Percentiles rank a stretch among this genome's conserved stretches.
Evolutionary conservation across 208 protist genomes (phyloP).

Genomic region (Lotmaria passim): DNA sequence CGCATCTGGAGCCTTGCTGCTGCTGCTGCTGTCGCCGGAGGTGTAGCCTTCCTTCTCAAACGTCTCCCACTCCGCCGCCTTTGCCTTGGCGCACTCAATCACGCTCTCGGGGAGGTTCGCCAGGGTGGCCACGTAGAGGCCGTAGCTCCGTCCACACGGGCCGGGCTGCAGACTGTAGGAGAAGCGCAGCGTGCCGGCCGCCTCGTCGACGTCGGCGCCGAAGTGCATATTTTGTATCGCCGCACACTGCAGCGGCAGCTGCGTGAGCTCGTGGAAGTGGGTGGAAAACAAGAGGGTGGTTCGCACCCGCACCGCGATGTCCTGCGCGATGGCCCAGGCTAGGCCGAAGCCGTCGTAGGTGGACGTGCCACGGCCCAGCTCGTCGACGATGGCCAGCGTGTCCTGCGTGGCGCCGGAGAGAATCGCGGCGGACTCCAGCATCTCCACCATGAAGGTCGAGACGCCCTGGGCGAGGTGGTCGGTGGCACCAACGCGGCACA

Average conservation of each 20-base stretch:
- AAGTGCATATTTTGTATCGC: conserved; percentile 85
- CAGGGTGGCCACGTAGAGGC: conserved; percentile 92
- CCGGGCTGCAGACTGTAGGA: conserved; percentile 87
- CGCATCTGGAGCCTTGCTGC: conserved; percentile 16
- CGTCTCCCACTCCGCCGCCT: conserved; percentile 86
- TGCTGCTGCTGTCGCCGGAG: neutral
- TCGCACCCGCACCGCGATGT: conserved; percentile 84
- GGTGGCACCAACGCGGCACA: conserved; percentile 98
- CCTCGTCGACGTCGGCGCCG: conserved; percentile 73
- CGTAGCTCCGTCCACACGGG: conserved; percentile 91
- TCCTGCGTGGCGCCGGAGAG: conserved; percentile 91
- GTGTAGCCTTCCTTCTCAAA: conserved; percentile 50
- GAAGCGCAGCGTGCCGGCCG: conserved; percentile 78
- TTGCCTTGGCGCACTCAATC: conserved; percentile 74
- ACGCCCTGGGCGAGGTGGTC: conserved; percentile 95
- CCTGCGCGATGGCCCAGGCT: conserved; percentile 98
- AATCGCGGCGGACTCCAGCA: conserved; percentile 99
- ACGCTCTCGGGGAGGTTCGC: conserved; percentile 87
- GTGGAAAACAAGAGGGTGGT: conserved; percentile 98
- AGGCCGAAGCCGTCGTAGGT: conserved; percentile 99
- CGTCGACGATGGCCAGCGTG: conserved; percentile 99
- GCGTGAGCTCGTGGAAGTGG: conserved; percentile 99
- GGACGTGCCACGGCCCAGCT: conserved; percentile 99
- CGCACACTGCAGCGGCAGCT: conserved; percentile 67
- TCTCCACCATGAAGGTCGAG: conserved; percentile 99